phyloP scores from a whole-genome alignment of 306 rosid genomes.

The Aeschynomene evenia region DNA sequence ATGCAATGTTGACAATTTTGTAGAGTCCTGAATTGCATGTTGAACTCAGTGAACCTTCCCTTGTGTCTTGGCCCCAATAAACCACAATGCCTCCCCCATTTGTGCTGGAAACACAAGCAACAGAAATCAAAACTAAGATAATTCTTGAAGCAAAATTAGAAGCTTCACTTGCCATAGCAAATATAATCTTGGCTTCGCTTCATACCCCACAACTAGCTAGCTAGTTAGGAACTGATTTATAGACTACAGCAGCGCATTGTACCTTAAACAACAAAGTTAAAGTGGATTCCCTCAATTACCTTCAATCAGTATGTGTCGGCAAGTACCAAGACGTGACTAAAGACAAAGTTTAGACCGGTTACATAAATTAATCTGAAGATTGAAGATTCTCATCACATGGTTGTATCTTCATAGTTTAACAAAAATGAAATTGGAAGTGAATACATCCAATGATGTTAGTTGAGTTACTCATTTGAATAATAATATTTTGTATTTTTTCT shows the following conservation, averaged over 20 bases:
- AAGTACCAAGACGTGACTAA: conserved; percentile 16
- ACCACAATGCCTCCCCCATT: conserved; percentile 26
- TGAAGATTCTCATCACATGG: background rate
- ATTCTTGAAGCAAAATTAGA: background rate
- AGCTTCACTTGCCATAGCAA: conserved; percentile 25
- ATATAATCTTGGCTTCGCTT: background rate
- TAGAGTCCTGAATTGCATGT: conserved; percentile 35
- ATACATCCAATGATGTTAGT: background rate
- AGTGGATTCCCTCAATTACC: background rate
- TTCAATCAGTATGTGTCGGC: conserved; percentile 3
- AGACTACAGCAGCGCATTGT: background rate
- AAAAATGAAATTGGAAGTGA: too few species aligned
- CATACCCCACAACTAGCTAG: too few species aligned
- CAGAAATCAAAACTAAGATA: background rate
- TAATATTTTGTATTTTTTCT: background rate
- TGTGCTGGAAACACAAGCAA: background rate
- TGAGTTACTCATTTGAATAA: background rate
- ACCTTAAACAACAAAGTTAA: background rate
- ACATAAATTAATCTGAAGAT: background rate
- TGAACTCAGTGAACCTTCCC: conserved; percentile 16
- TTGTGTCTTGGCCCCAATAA: conserved; percentile 38
- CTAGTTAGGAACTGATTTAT: conserved; percentile 29
- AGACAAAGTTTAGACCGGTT: background rate
- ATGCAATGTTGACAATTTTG: conserved; percentile 33
- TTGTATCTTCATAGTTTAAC: too few species aligned